A percentile compares a stretch with the other conserved stretches of the same genome.
These are phyloP conservation scores for Triticum dicoccoides DNA, from an alignment of 176 grass and related monocot species.

Conservation along the genomic window DNA sequence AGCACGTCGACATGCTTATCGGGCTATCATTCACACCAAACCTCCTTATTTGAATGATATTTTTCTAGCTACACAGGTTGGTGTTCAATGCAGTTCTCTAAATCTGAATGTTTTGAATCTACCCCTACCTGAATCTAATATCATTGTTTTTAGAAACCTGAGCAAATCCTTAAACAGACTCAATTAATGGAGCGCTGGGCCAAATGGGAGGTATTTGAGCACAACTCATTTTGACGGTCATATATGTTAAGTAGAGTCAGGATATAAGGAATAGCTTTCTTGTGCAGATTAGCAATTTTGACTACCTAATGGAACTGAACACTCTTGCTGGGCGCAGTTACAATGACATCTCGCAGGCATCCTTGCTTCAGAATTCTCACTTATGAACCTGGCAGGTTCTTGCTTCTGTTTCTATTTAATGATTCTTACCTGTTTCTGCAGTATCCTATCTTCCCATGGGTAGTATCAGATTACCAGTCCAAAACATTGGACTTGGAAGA, in stretches of 20 bases:
- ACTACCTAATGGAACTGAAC: conserved; percentile 98
- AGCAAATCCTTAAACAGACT: conserved; percentile 79
- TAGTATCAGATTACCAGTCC: conserved; percentile 82
- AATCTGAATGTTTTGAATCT: conserved; percentile 16
- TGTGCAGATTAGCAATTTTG: conserved; percentile 96
- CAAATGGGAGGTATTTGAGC: conserved; percentile 83
- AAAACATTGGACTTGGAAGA: conserved; percentile 73
- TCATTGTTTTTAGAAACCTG: conserved; percentile 71
- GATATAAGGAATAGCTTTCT: conserved; percentile 31
- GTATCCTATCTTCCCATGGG: conserved; percentile 99
- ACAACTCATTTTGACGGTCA: neutral
- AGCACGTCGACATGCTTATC: conserved; percentile 79
- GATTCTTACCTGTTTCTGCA: conserved; percentile 37
- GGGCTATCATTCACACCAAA: conserved; percentile 78
- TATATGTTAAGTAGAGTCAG: conserved; percentile 15
- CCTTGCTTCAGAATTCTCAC: conserved; percentile 26
- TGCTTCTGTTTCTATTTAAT: conserved; percentile 14
- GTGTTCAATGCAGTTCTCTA: conserved; percentile 20
- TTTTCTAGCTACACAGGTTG: conserved; percentile 86
- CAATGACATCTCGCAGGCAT: conserved; percentile 85
- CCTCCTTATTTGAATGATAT: conserved; percentile 85
- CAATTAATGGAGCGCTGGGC: conserved; percentile 94
- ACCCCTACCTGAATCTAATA: conserved; percentile 16
- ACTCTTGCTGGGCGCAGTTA: conserved; percentile 95
- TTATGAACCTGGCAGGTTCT: conserved; percentile 24